These are phyloP conservation scores for Tieghemiomyces parasiticus DNA, from an alignment of 192 early-diverging fungal genomes.

Conservation along the genomic window DNA sequence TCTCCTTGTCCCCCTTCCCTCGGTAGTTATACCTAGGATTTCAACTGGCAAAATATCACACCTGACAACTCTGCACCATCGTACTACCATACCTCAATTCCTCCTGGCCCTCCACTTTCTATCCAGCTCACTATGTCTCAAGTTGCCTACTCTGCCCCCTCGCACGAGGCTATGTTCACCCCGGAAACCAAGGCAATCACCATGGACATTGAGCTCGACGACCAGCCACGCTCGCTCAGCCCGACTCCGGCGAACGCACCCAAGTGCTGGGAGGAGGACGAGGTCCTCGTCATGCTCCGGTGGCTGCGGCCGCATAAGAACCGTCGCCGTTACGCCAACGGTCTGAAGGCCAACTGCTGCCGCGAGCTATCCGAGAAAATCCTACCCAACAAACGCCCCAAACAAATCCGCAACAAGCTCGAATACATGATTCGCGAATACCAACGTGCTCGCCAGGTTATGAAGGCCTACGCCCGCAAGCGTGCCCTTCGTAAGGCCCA, in stretches of 20 bases:
- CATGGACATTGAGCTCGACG: background rate
- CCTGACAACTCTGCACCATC: background rate
- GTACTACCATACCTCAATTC: background rate
- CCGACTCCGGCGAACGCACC: background rate
- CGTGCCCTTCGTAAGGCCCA: background rate
- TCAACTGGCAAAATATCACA: background rate
- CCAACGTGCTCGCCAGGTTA: slow-evolving; percentile 9
- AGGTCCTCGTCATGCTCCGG: slow-evolving; percentile 1
- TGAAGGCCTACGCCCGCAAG: slow-evolving; percentile 5
- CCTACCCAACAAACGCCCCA: slow-evolving; percentile 3
- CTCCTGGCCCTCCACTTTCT: background rate
- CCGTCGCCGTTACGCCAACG: slow-evolving; percentile 11
- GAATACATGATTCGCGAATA: slow-evolving; percentile 12
- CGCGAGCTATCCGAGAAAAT: slow-evolving; percentile 10
- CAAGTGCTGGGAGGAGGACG: slow-evolving; percentile 9
- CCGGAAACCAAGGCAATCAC: background rate
- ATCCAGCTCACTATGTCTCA: slow-evolving; percentile 1
- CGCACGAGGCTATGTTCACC: background rate
- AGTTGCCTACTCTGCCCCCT: background rate
- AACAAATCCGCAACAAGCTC: slow-evolving; percentile 11
- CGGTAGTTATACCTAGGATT: background rate
- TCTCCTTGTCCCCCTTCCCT: background rate
- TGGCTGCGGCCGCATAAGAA: slow-evolving; percentile 11
- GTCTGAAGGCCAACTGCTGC: slow-evolving; percentile 12
- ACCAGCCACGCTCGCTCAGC: background rate